Percentiles rank a stretch among this genome's conserved stretches.
Conservation (phyloP, 148 eudicot species). For the Polygonum aviculare region DNA sequence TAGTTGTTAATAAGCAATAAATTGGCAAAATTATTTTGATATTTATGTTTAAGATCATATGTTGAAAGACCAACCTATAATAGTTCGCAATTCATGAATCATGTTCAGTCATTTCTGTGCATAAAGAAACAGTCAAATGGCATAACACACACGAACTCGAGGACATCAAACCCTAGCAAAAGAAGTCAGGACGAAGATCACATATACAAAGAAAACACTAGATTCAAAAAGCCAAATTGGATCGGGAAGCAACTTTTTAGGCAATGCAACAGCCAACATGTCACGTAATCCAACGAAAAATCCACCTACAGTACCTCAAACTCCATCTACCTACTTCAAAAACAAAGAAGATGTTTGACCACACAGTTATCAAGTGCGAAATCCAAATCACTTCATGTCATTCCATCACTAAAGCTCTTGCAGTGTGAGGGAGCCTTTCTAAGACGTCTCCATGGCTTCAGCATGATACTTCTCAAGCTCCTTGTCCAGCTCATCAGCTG, state of each 20-base stretch:
- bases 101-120: too few species aligned
- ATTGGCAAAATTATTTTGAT: too few species aligned
- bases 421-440: background rate
- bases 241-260: background rate
- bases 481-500: slow-evolving; percentile 86
- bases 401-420: background rate
- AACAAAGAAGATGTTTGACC: background rate
- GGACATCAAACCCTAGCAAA: too few species aligned
- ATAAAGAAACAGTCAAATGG: too few species aligned
- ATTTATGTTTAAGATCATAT: too few species aligned
- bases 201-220: too few species aligned
- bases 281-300: background rate
- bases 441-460: slow-evolving; percentile 60
- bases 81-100: too few species aligned
- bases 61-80: too few species aligned
- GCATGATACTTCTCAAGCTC: slow-evolving; percentile 81
- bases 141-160: too few species aligned
- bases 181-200: too few species aligned
- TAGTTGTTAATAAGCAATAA: too few species aligned
- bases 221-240: background rate
- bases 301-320: background rate
- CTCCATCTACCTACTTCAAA: background rate
- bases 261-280: background rate
- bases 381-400: background rate
- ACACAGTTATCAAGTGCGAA: background rate